Evolutionary conservation across 148 eudicot species (phyloP).

Genomic region (Oxyria digyna): DNA sequence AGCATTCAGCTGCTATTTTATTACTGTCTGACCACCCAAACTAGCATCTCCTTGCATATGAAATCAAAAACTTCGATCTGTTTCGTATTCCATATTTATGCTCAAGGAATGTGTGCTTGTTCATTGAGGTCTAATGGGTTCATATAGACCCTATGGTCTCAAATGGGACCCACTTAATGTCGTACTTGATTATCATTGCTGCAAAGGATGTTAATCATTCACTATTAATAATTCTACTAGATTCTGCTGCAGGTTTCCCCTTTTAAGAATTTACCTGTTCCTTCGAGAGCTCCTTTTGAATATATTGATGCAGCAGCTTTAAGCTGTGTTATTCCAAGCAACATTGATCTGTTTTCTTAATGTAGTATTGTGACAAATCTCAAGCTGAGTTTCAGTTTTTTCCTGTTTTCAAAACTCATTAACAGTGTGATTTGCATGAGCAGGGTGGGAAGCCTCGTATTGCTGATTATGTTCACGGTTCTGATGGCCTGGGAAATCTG

Average conservation of each 20-base stretch:
- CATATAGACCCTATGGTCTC: background rate
- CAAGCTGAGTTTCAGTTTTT: background rate
- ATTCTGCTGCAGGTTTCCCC: background rate
- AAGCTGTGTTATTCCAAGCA: background rate
- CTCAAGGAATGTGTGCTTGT: background rate
- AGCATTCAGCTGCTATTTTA: background rate
- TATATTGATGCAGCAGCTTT: background rate
- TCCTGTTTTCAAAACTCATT: background rate
- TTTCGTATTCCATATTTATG: background rate
- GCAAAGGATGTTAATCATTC: background rate
- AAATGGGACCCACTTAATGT: background rate
- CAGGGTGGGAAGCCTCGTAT: constrained; percentile 80
- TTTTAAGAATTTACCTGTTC: background rate
- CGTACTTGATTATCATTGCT: background rate
- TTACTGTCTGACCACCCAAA: background rate
- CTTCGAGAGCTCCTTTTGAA: background rate
- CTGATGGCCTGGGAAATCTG: constrained; percentile 66
- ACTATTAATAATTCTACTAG: background rate
- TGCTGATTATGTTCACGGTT: constrained; percentile 78
- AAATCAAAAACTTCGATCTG: background rate
- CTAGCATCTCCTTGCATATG: background rate
- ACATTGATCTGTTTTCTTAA: background rate
- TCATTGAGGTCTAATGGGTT: background rate
- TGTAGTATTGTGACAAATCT: background rate
- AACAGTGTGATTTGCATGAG: background rate